phyloP scores from a whole-genome alignment of 2,329 filamentous ascomycete genomes.

The Aspergillus fumigatiaffinis region DNA sequence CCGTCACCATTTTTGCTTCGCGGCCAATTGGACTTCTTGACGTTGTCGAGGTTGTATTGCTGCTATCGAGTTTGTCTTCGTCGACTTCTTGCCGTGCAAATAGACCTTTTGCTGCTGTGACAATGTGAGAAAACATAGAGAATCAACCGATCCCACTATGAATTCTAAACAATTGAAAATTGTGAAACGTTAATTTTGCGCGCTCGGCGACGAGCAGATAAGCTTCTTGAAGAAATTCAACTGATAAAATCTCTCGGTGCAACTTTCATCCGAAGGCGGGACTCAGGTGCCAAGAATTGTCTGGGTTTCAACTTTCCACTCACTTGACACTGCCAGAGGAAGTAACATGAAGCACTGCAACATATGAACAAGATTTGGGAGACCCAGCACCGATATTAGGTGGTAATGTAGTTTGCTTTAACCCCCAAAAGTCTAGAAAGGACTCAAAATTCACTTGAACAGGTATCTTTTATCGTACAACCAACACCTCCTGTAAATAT shows the following conservation, averaged over 20 bases:
- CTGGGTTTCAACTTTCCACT: neutral
- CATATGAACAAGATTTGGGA: neutral
- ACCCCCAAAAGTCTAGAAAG: neutral
- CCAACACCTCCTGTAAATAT: neutral
- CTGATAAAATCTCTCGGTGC: conserved; percentile 10
- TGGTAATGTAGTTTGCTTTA: neutral
- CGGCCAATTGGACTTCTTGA: conserved; percentile 10
- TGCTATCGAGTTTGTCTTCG: conserved; percentile 9
- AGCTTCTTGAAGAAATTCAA: conserved; percentile 2
- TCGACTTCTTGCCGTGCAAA: conserved; percentile 32
- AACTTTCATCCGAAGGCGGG: conserved; percentile 18
- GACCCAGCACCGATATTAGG: neutral
- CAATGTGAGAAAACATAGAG: conserved; percentile 41
- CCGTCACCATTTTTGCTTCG: conserved; percentile 32
- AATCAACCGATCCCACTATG: conserved; percentile 4
- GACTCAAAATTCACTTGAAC: neutral
- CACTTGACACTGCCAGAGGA: neutral
- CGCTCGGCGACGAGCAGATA: neutral
- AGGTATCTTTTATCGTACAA: neutral
- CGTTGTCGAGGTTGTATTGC: conserved; percentile 5
- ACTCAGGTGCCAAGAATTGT: neutral
- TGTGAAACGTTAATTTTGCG: neutral
- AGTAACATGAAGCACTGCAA: neutral
- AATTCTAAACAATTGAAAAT: neutral
- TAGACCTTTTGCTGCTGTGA: conserved; percentile 41